A percentile compares a stretch with the other conserved stretches of the same genome.
These are phyloP conservation scores for Corymbia maculata DNA, from an alignment of 345 rosid species.

Conservation along the genomic window DNA sequence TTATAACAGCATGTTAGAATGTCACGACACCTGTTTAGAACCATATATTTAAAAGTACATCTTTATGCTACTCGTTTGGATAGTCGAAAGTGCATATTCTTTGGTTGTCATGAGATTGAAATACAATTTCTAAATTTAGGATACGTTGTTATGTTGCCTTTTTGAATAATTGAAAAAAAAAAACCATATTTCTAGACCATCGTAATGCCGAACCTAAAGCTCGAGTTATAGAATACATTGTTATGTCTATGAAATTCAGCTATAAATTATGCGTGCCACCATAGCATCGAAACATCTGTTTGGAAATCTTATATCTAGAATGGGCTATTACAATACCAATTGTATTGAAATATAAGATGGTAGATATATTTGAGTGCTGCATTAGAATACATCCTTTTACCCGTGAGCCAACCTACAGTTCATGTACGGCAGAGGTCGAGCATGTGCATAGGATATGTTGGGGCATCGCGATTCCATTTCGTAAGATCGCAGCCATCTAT, in stretches of 20 bases:
- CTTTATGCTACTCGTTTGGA: not conserved
- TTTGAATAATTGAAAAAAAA: not conserved
- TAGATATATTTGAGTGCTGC: not conserved
- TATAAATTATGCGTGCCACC: not conserved
- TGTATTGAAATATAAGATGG: not conserved
- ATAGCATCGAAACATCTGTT: not conserved
- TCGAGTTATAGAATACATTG: accelerated
- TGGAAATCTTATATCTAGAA: not conserved
- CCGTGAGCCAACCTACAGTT: not conserved
- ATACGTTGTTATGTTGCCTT: not conserved
- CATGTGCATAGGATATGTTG: not conserved
- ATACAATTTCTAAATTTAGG: not conserved
- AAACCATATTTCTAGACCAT: not conserved
- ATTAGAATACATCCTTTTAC: not conserved
- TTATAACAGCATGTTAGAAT: not conserved
- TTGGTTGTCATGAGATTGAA: not conserved
- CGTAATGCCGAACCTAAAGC: accelerated
- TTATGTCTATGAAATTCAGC: not conserved
- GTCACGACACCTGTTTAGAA: not conserved
- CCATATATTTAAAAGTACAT: not conserved
- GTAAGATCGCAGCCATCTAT: too few relatives aligned
- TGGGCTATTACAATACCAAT: not conserved
- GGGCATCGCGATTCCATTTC: not conserved
- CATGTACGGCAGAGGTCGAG: not conserved
- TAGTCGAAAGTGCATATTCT: not conserved